These are phyloP conservation scores for Jackrogersella minutella DNA, from an alignment of 495 filamentous ascomycete genomes.

Conservation along the genomic window DNA sequence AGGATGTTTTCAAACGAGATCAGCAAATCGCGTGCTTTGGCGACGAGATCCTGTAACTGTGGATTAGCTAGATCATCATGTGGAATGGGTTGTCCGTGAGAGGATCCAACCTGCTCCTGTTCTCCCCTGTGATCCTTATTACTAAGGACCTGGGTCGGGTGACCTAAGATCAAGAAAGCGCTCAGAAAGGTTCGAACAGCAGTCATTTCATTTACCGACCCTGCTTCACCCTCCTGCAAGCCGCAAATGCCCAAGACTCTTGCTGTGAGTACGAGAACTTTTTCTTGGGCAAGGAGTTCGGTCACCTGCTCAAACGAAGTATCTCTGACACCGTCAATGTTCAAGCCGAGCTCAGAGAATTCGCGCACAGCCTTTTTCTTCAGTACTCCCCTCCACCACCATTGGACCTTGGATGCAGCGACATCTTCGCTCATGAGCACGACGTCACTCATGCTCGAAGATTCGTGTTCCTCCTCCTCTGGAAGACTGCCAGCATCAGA, in stretches of 20 bases:
- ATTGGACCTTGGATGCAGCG: conserved; percentile 78
- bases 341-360: conserved; percentile 75
- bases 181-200: conserved; percentile 90
- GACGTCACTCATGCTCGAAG: conserved; percentile 48
- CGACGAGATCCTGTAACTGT: conserved; percentile 77
- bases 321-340: conserved; percentile 74
- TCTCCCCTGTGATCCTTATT: conserved; percentile 74
- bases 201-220: conserved; percentile 75
- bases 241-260: conserved; percentile 79
- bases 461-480: conserved; percentile 58
- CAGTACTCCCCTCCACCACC: conserved; percentile 72
- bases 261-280: conserved; percentile 72
- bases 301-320: conserved; percentile 86
- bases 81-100: conserved; percentile 55
- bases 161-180: conserved; percentile 90
- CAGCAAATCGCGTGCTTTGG: conserved; percentile 86
- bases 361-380: conserved; percentile 67
- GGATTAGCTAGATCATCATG: conserved; percentile 64
- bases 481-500: conserved; percentile 59
- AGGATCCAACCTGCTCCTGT: conserved; percentile 73
- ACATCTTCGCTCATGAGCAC: conserved; percentile 69
- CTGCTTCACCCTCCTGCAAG: conserved; percentile 73
- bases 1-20: conserved; percentile 82
- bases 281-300: conserved; percentile 75
- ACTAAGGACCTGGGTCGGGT: conserved; percentile 89